Evolutionary conservation across 108 stramenopile species (phyloP), one percentile per base, ranked within the genome.

Genomic region (Mediolabrus comicus): DNA sequence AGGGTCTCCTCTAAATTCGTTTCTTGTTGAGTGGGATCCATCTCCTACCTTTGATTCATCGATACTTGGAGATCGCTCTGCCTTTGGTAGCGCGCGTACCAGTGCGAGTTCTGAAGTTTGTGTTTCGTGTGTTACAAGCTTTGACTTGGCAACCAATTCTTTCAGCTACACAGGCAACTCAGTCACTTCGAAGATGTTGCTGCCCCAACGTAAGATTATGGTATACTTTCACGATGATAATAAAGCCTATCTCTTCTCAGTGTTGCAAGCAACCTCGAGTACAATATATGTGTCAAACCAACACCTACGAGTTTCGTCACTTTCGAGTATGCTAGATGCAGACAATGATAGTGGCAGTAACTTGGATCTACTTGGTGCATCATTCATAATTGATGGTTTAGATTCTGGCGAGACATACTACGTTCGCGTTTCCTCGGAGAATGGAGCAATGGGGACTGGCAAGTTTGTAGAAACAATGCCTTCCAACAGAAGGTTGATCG

Each of bases 1-100:
- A 3, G 94, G 94, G 29, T 81, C 79, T 56, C 73, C 83, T 1
- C 52, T 95, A 27, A 86, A 79, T 34, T 62, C 81, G 43, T 93
- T 87, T 76, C 74, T 84, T 33, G 79, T 95, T 39, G 90, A 95
- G 64, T 95, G 94, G 94, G 93, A 95, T 54, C 33, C 77, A 26
- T 67, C 70, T 25, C 70, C 74, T 24, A 54, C 69, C 5, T 86
- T 86, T 60, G 57, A 59, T 53, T 74, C 74, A 14, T 75, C 81
- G 26, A 6, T 26, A 30, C 13, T 79, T 4, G 67, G 77, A 34
- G 72, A 70, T 53, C 80, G 80, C 49, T 62, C 80, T 41, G 56
- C 84, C 8, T 30, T 84, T 25, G 84, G 80, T 32, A 60, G 51
- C 26, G 77, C 72, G 26, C 36, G 43, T n/a, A 65, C 65, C 10